phyloP scores from a whole-genome alignment of 371 early-diverging fungal genomes.

The Caulochytrium protostelioides region DNA sequence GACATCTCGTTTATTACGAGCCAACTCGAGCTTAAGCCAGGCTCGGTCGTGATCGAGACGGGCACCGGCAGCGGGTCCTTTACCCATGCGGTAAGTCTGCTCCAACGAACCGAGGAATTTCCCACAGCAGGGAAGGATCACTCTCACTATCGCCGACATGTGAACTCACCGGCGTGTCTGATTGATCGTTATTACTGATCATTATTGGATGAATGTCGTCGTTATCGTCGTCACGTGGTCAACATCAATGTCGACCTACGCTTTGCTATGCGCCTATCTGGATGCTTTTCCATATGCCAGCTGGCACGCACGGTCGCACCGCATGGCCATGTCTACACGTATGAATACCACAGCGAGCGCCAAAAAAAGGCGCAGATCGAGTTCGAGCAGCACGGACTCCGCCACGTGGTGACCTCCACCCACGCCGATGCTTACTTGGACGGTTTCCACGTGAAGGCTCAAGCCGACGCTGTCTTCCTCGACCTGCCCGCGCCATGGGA shows the following conservation, averaged over 20 bases:
- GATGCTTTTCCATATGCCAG: too few relatives aligned
- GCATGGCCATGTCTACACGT: constrained; percentile 66
- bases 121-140: too few relatives aligned
- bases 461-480: constrained; percentile 45
- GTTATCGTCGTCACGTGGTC: too few relatives aligned
- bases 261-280: too few relatives aligned
- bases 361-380: constrained; percentile 45
- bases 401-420: constrained; percentile 35
- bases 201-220: too few relatives aligned
- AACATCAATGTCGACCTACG: too few relatives aligned
- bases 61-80: constrained; percentile 92
- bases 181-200: too few relatives aligned
- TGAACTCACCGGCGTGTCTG: too few relatives aligned
- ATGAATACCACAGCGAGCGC: constrained; percentile 77
- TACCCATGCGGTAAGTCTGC: constrained; percentile 78
- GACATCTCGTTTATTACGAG: constrained; percentile 74
- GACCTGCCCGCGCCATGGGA: constrained; percentile 95
- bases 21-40: constrained; percentile 61
- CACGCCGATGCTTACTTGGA: constrained; percentile 75
- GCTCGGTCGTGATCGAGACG: constrained; percentile 58
- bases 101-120: too few relatives aligned
- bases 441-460: constrained; percentile 35
- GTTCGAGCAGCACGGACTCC: constrained; percentile 54
- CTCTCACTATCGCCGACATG: too few relatives aligned
- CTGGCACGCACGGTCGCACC: constrained; percentile 70